These are phyloP conservation scores for Carex scoparia DNA, from an alignment of 176 grass and related monocot genomes.

Conservation along the genomic window DNA sequence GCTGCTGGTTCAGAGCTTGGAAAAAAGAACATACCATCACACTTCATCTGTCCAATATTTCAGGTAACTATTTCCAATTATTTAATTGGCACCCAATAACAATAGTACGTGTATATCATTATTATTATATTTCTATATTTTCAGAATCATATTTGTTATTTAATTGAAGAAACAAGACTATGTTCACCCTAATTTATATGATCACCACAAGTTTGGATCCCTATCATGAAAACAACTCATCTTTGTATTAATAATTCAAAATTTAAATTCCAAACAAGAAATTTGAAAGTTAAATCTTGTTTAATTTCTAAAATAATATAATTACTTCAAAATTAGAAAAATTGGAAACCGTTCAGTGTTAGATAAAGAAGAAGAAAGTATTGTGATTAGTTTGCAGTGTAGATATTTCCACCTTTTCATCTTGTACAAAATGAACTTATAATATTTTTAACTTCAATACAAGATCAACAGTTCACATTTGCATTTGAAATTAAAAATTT, in stretches of 20 bases:
- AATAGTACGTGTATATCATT: too few species aligned
- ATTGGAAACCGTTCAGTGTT: background rate
- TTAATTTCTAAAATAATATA: background rate
- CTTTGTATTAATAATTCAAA: background rate
- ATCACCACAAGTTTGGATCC: background rate
- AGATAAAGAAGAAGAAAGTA: too few species aligned
- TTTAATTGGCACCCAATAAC: background rate
- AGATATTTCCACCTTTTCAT: too few species aligned
- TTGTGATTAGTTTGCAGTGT: too few species aligned
- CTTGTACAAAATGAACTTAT: too few species aligned
- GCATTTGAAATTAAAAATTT: too few species aligned
- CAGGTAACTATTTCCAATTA: constrained; percentile 27
- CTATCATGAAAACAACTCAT: background rate
- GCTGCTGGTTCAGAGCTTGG: constrained; percentile 9
- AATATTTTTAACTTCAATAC: too few species aligned
- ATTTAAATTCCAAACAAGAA: background rate
- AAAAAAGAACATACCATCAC: constrained; percentile 23
- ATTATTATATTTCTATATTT: too few species aligned
- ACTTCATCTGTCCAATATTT: constrained; percentile 52
- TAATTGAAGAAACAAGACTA: background rate
- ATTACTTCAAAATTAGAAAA: background rate
- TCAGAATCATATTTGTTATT: background rate
- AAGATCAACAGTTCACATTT: too few species aligned
- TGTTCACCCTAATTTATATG: background rate
- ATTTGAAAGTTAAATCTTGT: background rate